Base-by-base conservation (phyloP, 2,329 filamentous ascomycete species). In the Venturia pyrina region DNA sequence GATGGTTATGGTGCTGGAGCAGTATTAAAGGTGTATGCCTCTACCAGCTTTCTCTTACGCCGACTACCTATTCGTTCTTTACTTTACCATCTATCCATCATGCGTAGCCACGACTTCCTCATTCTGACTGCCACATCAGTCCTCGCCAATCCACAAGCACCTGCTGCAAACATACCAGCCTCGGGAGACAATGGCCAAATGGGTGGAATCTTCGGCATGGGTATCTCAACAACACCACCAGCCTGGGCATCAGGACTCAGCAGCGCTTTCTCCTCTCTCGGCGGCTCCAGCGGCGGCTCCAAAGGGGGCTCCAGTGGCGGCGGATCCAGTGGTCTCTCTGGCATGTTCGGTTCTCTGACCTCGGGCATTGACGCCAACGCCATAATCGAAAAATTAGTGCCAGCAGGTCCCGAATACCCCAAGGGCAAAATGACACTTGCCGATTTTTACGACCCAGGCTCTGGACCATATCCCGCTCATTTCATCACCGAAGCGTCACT, bases 381-480 rank as follows among this genome's bases (percentile, higher is more conserved):
- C 19, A 7, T 59, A 37, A 37, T 59, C 7, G 53, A 5, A 13
- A 59, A 59, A 59, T 37, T 59, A 17, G 53, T 59, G 32, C 53
- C 53, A 8, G 28, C 34, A 59, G 63, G 63, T 11, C 34, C 63
- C 7, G 48, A 65, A 44, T 65, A 37, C 32, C 63, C 63, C 17
- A 53, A 53, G 17, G 63, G 48, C 48, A 40, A 57, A 19, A 43
- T 57, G 28, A 32, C 37, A 3, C 7, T 41, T 34, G 48, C 56
- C 5, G 44, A 62, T 24, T 43, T 43, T 17, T 37, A 44, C 40
- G n/a, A 57, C 10, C 53, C 53, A 21, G 66, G 66, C 7, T 62
- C 64, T 15, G 66, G 66, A 10, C 53, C 64, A 10, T 67, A 67
- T 57, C 66, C 66, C 3, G 66, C 66, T 8, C 40, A 56, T 13